Evolutionary conservation across 1,284 basidiomycete species (phyloP).

Genomic region (Microbotryum violaceum): DNA sequence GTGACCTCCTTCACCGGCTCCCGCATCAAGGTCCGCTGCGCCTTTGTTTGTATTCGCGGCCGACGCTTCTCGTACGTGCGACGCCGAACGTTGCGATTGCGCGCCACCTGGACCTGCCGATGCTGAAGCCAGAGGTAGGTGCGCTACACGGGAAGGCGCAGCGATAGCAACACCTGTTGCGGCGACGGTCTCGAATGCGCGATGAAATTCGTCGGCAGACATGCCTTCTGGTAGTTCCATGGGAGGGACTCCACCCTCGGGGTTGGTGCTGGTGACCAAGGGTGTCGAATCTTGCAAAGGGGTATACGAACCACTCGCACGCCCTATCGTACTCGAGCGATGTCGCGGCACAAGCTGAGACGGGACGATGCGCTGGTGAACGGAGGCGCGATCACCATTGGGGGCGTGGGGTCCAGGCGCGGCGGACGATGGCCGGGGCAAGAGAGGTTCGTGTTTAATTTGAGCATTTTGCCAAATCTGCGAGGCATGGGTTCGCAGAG

Average conservation of each 20-base stretch:
- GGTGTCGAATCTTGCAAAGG: not conserved
- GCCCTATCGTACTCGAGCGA: conserved; percentile 2
- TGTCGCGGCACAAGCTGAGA: conserved; percentile 37
- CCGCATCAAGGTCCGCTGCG: conserved; percentile 31
- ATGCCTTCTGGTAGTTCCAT: conserved; percentile 59
- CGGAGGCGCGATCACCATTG: conserved; percentile 54
- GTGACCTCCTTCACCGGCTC: conserved; percentile 65
- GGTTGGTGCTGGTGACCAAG: too few relatives aligned
- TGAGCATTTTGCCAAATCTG: conserved; percentile 95
- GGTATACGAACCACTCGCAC: conserved; percentile 8
- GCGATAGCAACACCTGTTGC: conserved; percentile 78
- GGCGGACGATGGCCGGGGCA: too few relatives aligned
- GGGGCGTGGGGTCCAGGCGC: conserved; percentile 18
- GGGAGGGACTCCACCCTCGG: conserved; percentile 42
- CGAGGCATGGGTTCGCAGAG: conserved; percentile 90
- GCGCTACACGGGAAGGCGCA: conserved; percentile 45
- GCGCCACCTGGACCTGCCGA: conserved; percentile 8
- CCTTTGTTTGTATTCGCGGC: conserved; percentile 3
- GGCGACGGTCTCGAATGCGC: conserved; percentile 65
- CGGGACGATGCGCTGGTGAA: conserved; percentile 50
- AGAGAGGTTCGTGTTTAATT: conserved; percentile 21
- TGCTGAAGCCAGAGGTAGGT: conserved; percentile 36
- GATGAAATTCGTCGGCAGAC: conserved; percentile 71
- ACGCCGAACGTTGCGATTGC: conserved; percentile 5
- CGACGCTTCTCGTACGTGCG: conserved; percentile 20